These are phyloP conservation scores for Cladosporium cucumerinum DNA, from an alignment of 2,329 filamentous ascomycete genomes.

Conservation along the genomic window DNA sequence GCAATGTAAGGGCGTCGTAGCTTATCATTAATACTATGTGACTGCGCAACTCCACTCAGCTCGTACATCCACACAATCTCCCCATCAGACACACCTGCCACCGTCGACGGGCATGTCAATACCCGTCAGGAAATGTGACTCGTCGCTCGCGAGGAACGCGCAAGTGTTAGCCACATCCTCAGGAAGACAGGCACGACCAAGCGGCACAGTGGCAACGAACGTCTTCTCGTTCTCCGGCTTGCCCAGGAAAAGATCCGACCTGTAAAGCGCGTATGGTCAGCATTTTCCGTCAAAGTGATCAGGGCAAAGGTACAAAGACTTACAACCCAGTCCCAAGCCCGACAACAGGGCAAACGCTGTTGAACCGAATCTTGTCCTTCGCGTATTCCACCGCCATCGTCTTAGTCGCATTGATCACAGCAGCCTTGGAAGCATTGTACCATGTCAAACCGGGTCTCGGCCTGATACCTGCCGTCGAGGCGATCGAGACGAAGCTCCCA, in stretches of 20 bases:
- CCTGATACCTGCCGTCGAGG: slow-evolving; percentile 60
- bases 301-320: slow-evolving; percentile 17
- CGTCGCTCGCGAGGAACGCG: slow-evolving; percentile 67
- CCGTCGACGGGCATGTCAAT: slow-evolving; percentile 66
- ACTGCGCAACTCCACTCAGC: neutral
- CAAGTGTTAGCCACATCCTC: slow-evolving; percentile 69
- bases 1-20: neutral
- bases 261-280: slow-evolving; percentile 8
- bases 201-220: slow-evolving; percentile 54
- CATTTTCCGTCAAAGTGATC: neutral
- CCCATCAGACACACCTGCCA: slow-evolving; percentile 42
- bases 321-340: slow-evolving; percentile 33
- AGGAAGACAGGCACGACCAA: slow-evolving; percentile 56
- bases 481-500: slow-evolving; percentile 63
- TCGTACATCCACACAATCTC: neutral
- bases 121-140: slow-evolving; percentile 69
- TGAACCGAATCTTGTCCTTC: slow-evolving; percentile 68
- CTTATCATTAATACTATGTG: slow-evolving; percentile 2
- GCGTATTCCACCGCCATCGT: slow-evolving; percentile 71
- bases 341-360: slow-evolving; percentile 57
- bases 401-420: slow-evolving; percentile 59
- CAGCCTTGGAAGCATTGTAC: slow-evolving; percentile 69
- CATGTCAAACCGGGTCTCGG: slow-evolving; percentile 63
- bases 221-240: slow-evolving; percentile 59
- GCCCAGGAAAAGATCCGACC: slow-evolving; percentile 49